A percentile compares a stretch with the other conserved stretches of the same genome.
phyloP scores from a whole-genome alignment of 1,284 basidiomycete genomes.

The Melampsora larici-populina region DNA sequence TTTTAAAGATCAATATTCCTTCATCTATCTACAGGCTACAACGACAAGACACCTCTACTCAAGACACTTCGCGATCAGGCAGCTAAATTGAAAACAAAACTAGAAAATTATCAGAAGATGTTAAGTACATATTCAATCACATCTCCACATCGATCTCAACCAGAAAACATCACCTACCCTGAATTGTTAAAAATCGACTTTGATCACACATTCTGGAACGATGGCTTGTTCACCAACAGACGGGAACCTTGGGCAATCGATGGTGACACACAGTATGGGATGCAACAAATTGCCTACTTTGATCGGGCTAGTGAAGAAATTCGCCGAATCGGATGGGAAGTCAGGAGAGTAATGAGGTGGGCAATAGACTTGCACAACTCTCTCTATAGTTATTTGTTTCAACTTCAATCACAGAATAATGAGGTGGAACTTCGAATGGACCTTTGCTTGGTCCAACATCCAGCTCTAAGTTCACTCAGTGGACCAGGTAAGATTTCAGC shows the following conservation, averaged over 20 bases:
- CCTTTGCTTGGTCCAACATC: neutral
- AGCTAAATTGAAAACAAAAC: neutral
- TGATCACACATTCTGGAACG: conserved; percentile 8
- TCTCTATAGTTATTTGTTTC: neutral
- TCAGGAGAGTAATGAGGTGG: conserved; percentile 1
- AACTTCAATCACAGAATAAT: neutral
- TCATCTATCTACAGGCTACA: neutral
- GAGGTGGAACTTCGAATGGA: neutral
- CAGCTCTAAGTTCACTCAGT: neutral
- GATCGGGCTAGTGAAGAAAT: neutral
- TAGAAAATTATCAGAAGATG: neutral
- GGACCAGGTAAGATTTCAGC: neutral
- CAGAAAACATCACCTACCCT: neutral
- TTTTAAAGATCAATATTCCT: neutral
- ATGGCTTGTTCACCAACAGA: too few species aligned
- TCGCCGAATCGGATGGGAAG: conserved; percentile 6
- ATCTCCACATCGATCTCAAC: neutral
- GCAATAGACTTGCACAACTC: neutral
- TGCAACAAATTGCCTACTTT: neutral
- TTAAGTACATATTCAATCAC: neutral
- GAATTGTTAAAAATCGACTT: neutral
- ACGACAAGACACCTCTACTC: neutral
- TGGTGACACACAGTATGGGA: neutral
- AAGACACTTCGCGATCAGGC: neutral
- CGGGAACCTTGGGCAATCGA: conserved; percentile 10